Conservation (phyloP, 2,329 filamentous ascomycete species). For the Hymenoscyphus linearis region DNA sequence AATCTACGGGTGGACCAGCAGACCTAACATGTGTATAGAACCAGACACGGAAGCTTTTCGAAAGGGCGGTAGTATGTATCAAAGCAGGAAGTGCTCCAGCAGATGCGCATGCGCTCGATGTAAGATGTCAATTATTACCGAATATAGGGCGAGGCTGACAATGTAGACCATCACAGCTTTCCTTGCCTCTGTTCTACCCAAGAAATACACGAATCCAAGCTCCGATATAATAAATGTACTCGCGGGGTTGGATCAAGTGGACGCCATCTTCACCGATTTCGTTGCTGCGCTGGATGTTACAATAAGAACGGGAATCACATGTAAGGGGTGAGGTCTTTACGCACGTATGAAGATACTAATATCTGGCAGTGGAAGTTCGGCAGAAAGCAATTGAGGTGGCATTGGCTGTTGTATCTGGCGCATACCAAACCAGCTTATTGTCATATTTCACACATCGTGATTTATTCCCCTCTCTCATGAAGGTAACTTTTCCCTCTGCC, state of each 20-base stretch:
- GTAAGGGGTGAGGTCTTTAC: slow-evolving; percentile 45
- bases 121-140: slow-evolving; percentile 40
- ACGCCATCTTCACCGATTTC: slow-evolving; percentile 82
- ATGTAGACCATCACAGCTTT: slow-evolving; percentile 82
- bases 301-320: slow-evolving; percentile 67
- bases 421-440: slow-evolving; percentile 88
- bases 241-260: slow-evolving; percentile 82
- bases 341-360: slow-evolving; percentile 23
- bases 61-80: slow-evolving; percentile 63
- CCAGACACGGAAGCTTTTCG: slow-evolving; percentile 59
- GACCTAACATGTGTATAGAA: slow-evolving; percentile 21
- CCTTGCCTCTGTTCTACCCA: slow-evolving; percentile 73
- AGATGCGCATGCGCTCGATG: slow-evolving; percentile 79
- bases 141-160: slow-evolving; percentile 36
- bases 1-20: background rate
- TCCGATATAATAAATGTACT: slow-evolving; percentile 90
- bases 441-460: slow-evolving; percentile 95
- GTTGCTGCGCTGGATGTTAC: slow-evolving; percentile 76
- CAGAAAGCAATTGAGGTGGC: slow-evolving; percentile 76
- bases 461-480: slow-evolving; percentile 90
- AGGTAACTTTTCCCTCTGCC: slow-evolving; percentile 47
- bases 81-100: slow-evolving; percentile 54
- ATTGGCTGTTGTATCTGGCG: slow-evolving; percentile 82
- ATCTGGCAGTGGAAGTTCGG: slow-evolving; percentile 60
- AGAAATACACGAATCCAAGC: slow-evolving; percentile 91